Base-by-base conservation (phyloP, 2,329 filamentous ascomycete species). In the Trichoderma guizhouense region DNA sequence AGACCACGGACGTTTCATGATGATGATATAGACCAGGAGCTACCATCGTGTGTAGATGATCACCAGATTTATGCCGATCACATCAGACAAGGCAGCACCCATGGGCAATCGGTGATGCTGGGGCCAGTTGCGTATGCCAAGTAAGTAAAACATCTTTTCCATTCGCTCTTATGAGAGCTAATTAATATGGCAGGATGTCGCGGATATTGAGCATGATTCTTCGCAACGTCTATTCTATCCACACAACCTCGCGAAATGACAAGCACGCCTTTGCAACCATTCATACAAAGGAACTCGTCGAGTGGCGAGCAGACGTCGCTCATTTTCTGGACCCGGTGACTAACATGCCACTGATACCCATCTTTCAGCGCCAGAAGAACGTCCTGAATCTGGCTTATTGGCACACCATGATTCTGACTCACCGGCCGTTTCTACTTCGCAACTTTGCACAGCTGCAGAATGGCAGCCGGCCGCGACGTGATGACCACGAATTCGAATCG, bases 331-430 rank as follows among this genome's bases (percentile, higher is more conserved):
- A 69, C 9, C 66, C 66, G 9, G 28, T 69, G 11, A 69, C 66
- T 5, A 60, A 61, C 15, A 69, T 69, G 66, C 66, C 66, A 5
- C 55, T 69, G 5, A 69, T 69, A 26, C 66, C 66, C n/a, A 69
- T 69, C 55, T 69, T 69, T 57, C 66, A 69, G 24, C 66, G 66
- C 14, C 66, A 69, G 28, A 69, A 69, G 14, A 69, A 69, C 7
- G 66, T 69, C 14, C 26, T 69, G 28, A 69, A 69, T 3, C 66
- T 69, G 26, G 66, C 66, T 3, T 69, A 69, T 24, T 69, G 66
- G 66, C 66, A 69, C 7, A 69, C 66, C 6, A 69, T 69, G 66
- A 69, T 69, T 3, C 66, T 69, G n/a, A 69, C 66, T 43, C 66
- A 69, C 28, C 36, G 66, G 9, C 66, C 66, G 12, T 69, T 69